phyloP scores from a whole-genome alignment of 2,329 filamentous ascomycete genomes.

The Fusarium chlamydosporum region DNA sequence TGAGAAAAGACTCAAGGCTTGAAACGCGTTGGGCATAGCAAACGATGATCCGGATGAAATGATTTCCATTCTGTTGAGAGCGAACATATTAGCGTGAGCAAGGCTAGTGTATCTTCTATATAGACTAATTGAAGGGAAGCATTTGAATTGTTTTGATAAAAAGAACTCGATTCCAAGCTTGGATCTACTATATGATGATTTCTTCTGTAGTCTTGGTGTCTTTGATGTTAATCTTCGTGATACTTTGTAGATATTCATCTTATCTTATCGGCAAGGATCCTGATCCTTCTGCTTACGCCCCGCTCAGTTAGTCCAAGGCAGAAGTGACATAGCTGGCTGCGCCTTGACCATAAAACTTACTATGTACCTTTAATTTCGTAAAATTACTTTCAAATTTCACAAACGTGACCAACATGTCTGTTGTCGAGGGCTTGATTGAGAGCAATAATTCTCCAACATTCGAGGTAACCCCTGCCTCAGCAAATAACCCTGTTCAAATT shows the following conservation, averaged over 20 bases:
- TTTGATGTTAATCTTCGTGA: no score
- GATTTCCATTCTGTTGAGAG: no score
- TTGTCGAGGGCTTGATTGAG: neutral
- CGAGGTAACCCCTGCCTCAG: neutral
- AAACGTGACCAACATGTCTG: neutral
- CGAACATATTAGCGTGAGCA: no score
- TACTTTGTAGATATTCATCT: neutral
- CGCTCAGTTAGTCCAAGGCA: neutral
- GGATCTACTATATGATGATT: no score
- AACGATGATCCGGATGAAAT: no score
- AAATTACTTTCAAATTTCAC: neutral
- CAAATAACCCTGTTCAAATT: constrained; percentile 25
- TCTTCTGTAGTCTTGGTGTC: no score
- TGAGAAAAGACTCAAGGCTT: no score
- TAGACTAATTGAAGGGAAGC: no score
- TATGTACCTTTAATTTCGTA: neutral
- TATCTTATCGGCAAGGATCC: neutral
- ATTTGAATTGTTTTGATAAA: no score
- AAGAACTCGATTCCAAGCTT: no score
- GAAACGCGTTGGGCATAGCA: no score
- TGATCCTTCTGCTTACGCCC: constrained; percentile 1
- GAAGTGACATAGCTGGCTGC: constrained; percentile 1
- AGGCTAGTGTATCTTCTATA: no score
- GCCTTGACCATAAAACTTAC: neutral
- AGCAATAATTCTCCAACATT: neutral